These are phyloP conservation scores for Neoboletus subvelutipes DNA, from an alignment of 768 basidiomycete species.

Conservation along the genomic window DNA sequence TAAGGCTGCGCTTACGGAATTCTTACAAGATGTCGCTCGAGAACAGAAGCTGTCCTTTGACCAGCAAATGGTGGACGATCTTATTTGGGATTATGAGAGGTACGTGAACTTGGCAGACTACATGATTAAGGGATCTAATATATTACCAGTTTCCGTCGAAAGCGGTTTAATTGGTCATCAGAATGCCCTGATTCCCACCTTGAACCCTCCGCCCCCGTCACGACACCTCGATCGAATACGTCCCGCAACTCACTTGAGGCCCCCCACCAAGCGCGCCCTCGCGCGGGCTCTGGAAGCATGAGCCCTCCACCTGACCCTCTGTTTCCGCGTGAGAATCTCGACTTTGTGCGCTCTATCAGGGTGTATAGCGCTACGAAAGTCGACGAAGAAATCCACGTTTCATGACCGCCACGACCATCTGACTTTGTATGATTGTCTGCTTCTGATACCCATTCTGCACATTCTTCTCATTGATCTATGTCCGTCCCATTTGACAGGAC, in stretches of 20 bases:
- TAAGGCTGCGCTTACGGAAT: constrained; percentile 55
- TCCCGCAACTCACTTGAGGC: constrained; percentile 21
- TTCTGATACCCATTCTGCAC: not conserved
- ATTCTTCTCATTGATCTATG: constrained; percentile 3
- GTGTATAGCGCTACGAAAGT: constrained; percentile 52
- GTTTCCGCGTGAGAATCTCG: constrained; percentile 39
- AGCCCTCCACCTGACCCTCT: constrained; percentile 22
- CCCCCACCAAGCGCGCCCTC: constrained; percentile 9
- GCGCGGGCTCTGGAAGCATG: constrained; percentile 14
- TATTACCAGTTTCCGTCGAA: constrained; percentile 57
- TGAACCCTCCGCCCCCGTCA: constrained; percentile 22
- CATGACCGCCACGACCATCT: constrained; percentile 11
- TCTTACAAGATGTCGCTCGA: constrained; percentile 37
- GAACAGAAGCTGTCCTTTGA: constrained; percentile 22
- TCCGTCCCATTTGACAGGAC: constrained; percentile 13
- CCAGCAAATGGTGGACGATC: constrained; percentile 25
- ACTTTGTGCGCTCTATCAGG: constrained; percentile 51
- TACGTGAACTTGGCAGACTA: constrained; percentile 14
- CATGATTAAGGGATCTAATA: constrained; percentile 9
- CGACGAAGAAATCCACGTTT: constrained; percentile 28
- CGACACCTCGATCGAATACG: constrained; percentile 23
- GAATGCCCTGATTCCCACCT: constrained; percentile 38
- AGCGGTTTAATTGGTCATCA: constrained; percentile 68
- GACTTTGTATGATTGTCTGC: not conserved
- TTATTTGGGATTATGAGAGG: constrained; percentile 39